Base-by-base conservation (phyloP, 495 filamentous ascomycete species). In the Neurospora tetraspora region DNA sequence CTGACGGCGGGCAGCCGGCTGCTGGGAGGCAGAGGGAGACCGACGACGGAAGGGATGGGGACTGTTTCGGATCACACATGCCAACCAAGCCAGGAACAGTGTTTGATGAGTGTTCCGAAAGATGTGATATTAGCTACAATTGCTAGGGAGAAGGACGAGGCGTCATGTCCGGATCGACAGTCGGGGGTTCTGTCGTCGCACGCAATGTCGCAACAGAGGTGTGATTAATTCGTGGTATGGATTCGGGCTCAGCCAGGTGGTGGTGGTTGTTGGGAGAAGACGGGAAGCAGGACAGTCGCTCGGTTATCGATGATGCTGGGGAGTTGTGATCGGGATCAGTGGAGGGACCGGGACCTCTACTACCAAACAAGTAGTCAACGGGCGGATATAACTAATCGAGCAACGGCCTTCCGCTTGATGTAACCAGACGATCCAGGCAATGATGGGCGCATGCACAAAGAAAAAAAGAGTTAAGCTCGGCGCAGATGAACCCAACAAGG, bases 31-130 rank as follows among this genome's bases (percentile, higher is more conserved):
- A 61, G 53, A 61, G 53, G 53, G 53, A 61, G 53, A 61, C 53
- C 53, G 53, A 61, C 53, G 53, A 61, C 27, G 53, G 53, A 34
- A 75, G 72, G 73, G 72, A 75, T 71, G 71, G 74, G 61, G 71
- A 72, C 70, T 75, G 75, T 69, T 61, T 68, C 40, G 70, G 47
- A 65, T 39, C 73, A 76, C 77, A 77, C 77, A 80, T 80, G 78
- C 79, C 78, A 81, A 75, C 59, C 76, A 74, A 74, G 76, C 76
- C 77, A 70, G 76, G 73, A 74, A 68, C 68, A 77, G 45, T 72
- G 39, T 23, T 73, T 77, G 68, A 75, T 78, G 76, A 37, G 47
- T 73, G 59, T 73, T 69, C 71, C 75, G 65, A 72, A 73, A 74
- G 70, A 47, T 39, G 68, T 37, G 72, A 69, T 74, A 53, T 71